These are phyloP conservation scores for Erythrophleum ivorense DNA, from an alignment of 331 rosid species.

Conservation along the genomic window DNA sequence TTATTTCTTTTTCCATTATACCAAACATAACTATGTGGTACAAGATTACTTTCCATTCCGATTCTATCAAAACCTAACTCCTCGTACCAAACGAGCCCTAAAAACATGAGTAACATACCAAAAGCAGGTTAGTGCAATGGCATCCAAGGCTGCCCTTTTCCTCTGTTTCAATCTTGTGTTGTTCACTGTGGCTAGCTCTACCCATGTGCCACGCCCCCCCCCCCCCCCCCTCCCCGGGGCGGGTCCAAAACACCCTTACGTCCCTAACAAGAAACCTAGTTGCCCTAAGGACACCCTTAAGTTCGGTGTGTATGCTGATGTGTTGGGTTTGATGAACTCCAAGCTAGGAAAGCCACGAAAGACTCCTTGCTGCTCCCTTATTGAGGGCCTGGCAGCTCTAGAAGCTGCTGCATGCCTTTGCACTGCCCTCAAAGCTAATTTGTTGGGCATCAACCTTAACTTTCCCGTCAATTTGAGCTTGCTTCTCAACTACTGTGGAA, in stretches of 20 bases:
- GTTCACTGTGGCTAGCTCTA: slow-evolving; percentile 45
- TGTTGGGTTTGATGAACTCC: slow-evolving; percentile 50
- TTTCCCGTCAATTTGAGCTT: slow-evolving; percentile 55
- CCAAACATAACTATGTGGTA: too few relatives aligned
- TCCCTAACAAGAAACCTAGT: slow-evolving; percentile 3
- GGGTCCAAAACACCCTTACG: slow-evolving; percentile 28
- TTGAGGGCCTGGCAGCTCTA: slow-evolving; percentile 55
- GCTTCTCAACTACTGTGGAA: slow-evolving; percentile 64
- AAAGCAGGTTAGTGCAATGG: slow-evolving; percentile 38
- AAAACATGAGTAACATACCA: too few relatives aligned
- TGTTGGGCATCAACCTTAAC: slow-evolving; percentile 63
- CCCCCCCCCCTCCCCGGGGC: too few relatives aligned
- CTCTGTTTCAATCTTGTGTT: slow-evolving; percentile 45
- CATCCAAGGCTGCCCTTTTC: slow-evolving; percentile 49
- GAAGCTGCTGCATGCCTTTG: slow-evolving; percentile 84
- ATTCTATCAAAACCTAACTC: too few relatives aligned
- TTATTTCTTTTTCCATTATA: too few relatives aligned
- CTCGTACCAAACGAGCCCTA: too few relatives aligned
- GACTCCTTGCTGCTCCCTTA: slow-evolving; percentile 63
- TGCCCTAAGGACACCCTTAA: slow-evolving; percentile 55
- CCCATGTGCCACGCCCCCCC: slow-evolving; percentile 50
- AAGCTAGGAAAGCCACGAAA: too few relatives aligned
- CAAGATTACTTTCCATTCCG: too few relatives aligned
- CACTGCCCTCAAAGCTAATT: slow-evolving; percentile 67
- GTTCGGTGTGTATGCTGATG: slow-evolving; percentile 66